These are phyloP conservation scores for Suhomyces taliae DNA, from an alignment of 1,139 yeast genomes.

Conservation along the genomic window DNA sequence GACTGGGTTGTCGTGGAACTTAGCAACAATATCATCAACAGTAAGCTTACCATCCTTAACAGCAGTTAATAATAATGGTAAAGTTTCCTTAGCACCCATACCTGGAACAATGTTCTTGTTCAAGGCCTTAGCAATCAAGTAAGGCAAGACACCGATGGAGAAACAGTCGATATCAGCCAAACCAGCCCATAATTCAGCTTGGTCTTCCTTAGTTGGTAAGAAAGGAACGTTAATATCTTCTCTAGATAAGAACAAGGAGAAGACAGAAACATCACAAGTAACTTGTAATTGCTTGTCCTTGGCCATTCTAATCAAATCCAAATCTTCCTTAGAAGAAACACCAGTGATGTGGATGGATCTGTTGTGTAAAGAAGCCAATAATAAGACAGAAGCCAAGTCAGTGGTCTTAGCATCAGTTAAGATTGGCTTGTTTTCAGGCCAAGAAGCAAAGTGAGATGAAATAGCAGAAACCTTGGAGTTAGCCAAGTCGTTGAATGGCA, in stretches of 20 bases:
- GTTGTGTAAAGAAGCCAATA: slow-evolving; percentile 85
- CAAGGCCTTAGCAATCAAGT: slow-evolving; percentile 64
- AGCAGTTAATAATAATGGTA: slow-evolving; percentile 82
- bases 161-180: slow-evolving; percentile 78
- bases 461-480: slow-evolving; percentile 71
- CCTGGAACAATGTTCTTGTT: slow-evolving; percentile 66
- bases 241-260: slow-evolving; percentile 73
- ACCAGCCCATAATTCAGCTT: slow-evolving; percentile 77
- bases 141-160: slow-evolving; percentile 81
- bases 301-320: slow-evolving; percentile 81
- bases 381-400: slow-evolving; percentile 84
- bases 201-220: slow-evolving; percentile 81
- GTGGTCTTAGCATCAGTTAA: slow-evolving; percentile 92
- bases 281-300: slow-evolving; percentile 79
- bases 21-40: slow-evolving; percentile 65
- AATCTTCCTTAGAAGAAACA: slow-evolving; percentile 78
- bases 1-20: slow-evolving; percentile 81
- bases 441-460: slow-evolving; percentile 73
- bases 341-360: slow-evolving; percentile 88
- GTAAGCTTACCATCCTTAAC: slow-evolving; percentile 74
- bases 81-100: slow-evolving; percentile 73
- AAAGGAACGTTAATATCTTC: slow-evolving; percentile 66
- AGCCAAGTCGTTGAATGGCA: slow-evolving; percentile 76
- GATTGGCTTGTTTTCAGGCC: slow-evolving; percentile 86
- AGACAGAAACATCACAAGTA: slow-evolving; percentile 87